These are phyloP conservation scores for Globisporangium ultimum DNA, from an alignment of 352 stramenopile species.

Conservation along the genomic window DNA sequence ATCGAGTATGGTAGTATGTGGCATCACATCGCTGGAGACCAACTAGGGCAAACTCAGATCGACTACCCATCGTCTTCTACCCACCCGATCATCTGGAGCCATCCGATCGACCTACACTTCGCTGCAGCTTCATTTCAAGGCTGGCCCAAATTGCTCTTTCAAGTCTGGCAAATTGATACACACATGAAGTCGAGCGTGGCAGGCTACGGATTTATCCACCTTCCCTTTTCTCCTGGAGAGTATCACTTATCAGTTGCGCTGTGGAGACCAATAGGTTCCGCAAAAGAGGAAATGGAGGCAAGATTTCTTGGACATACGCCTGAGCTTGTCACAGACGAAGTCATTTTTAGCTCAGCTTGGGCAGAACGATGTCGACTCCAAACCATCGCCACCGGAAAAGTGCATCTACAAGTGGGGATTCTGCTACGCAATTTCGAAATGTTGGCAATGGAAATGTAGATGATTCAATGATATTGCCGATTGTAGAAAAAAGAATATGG, in stretches of 20 bases:
- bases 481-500: neutral
- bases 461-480: too few species aligned
- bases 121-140: conserved; percentile 48
- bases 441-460: conserved; percentile 19
- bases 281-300: conserved; percentile 45
- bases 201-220: conserved; percentile 55
- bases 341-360: conserved; percentile 54
- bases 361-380: conserved; percentile 56
- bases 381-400: conserved; percentile 53
- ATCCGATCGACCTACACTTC: conserved; percentile 72
- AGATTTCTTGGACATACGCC: conserved; percentile 45
- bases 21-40: conserved; percentile 54
- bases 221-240: conserved; percentile 53
- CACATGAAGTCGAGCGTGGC: conserved; percentile 44
- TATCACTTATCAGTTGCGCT: conserved; percentile 41
- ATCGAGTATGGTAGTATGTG: conserved; percentile 59
- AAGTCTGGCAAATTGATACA: conserved; percentile 57
- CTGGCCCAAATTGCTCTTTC: conserved; percentile 63
- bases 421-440: conserved; percentile 51
- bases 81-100: conserved; percentile 43
- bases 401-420: conserved; percentile 47
- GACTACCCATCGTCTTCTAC: conserved; percentile 32
- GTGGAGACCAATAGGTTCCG: conserved; percentile 58
- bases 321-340: conserved; percentile 55
- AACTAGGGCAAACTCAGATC: conserved; percentile 60